Percentiles rank a stretch among this genome's conserved stretches.
These are phyloP conservation scores for Aspergillus brunneoviolaceus DNA, from an alignment of 2,329 filamentous ascomycete species.

Conservation along the genomic window DNA sequence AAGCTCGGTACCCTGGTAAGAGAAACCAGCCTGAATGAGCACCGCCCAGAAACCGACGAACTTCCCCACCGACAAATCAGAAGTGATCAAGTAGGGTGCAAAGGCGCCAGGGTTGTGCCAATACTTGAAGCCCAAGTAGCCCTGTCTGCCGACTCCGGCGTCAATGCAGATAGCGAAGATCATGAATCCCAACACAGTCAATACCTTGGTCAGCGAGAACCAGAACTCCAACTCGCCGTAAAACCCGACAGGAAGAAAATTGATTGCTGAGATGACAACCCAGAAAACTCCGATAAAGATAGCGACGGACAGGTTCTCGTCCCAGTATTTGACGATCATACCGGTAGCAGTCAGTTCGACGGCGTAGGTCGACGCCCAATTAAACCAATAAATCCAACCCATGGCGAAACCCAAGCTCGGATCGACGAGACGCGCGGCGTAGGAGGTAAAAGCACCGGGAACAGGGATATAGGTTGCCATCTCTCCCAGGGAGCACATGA, in stretches of 20 bases:
- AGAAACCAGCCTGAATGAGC: constrained; percentile 43
- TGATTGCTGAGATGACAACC: constrained; percentile 65
- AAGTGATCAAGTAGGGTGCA: constrained; percentile 62
- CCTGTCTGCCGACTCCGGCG: constrained; percentile 66
- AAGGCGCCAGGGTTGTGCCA: constrained; percentile 70
- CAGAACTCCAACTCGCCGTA: constrained; percentile 74
- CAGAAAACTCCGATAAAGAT: constrained; percentile 74
- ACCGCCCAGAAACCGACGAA: constrained; percentile 62
- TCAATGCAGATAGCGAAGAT: constrained; percentile 75
- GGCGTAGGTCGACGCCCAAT: constrained; percentile 71
- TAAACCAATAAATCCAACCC: constrained; percentile 82
- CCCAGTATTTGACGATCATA: constrained; percentile 74
- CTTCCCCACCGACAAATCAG: constrained; percentile 54
- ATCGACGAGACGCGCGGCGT: constrained; percentile 75
- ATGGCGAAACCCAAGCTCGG: constrained; percentile 70
- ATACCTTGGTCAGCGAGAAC: constrained; percentile 71
- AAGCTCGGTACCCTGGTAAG: constrained; percentile 63
- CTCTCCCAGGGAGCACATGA: constrained; percentile 66
- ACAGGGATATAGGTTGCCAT: constrained; percentile 77
- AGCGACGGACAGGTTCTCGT: constrained; percentile 58
- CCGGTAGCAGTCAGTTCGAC: constrained; percentile 69
- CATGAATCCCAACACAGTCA: constrained; percentile 75
- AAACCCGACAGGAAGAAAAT: constrained; percentile 68
- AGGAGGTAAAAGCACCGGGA: constrained; percentile 71
- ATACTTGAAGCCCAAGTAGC: constrained; percentile 70